Base-by-base conservation (phyloP, 768 basidiomycete species). In the Pholiota microspora region DNA sequence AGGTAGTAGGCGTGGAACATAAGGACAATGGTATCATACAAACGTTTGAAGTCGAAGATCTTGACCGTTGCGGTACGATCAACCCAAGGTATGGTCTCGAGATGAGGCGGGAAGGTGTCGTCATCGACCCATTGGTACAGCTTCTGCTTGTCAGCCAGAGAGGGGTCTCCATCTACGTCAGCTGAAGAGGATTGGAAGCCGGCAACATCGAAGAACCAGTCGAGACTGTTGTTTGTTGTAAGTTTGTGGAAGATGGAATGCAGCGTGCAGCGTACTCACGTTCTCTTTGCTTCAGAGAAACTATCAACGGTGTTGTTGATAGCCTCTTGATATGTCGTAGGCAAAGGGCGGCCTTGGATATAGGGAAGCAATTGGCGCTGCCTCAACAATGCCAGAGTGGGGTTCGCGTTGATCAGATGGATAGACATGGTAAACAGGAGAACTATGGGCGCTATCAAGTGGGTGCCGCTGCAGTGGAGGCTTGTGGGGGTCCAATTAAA, bases 21-120 rank as follows among this genome's bases (percentile, higher is more conserved):
- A 16, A 47, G 13, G 45, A 65, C 31, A 24, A 56, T 23, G 50
- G 54, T 25, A 62, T 62, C 52, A 35, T n/a, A 55, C 34, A 28
- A 56, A 57, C 44, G 59, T 42, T 23, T 53, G 10, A 56, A 58
- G 27, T 63, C 53, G 50, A 64, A 66, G 49, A 63, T 66, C 7
- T 56, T 21, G 7, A 51, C 16, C 6, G 47, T 42, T 18, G 31
- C 34, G 9, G 49, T 50, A 24, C 31, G 38, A 32, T 58, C 51
- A 38, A 7, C 53, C 21, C 23, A 21, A 5, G 65, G 65, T 45
- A 67, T 56, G 47, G 34, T 28, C 25, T 56, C 36, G 47, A 64
- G 54, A 35, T 57, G 55, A 31, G 65, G 65, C 4, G 65, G 65
- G 51, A 62, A 67, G 2, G 51, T 38, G 35, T 63, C 58, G 15